Percentiles rank a stretch among this genome's conserved stretches.
These are phyloP conservation scores for Nannochloris sp. DNA, from an alignment of 139 green algal genomes.

Conservation along the genomic window DNA sequence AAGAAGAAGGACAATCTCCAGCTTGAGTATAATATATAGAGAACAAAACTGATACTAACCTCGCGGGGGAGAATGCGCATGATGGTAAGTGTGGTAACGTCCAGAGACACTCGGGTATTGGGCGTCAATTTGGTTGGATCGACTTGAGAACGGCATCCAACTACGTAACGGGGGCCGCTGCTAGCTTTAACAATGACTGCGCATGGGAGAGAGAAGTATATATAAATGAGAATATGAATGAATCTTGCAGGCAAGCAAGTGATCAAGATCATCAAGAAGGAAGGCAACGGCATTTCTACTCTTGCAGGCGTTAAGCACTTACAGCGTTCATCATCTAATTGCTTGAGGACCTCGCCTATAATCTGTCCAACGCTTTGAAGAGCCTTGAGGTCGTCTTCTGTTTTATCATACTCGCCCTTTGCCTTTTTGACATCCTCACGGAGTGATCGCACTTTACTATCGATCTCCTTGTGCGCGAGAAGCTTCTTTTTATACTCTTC, in stretches of 20 bases:
- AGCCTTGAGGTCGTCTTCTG: slow-evolving; percentile 97
- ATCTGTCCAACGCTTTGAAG: slow-evolving; percentile 99
- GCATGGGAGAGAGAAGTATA: background rate
- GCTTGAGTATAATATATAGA: too few species aligned
- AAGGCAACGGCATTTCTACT: too few species aligned
- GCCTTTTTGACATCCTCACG: slow-evolving; percentile 73
- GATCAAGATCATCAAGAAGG: background rate
- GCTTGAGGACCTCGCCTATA: slow-evolving; percentile 95
- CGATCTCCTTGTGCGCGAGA: slow-evolving; percentile 51
- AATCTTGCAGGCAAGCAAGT: background rate
- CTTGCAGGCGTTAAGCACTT: too few species aligned
- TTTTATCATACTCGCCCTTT: slow-evolving; percentile 96
- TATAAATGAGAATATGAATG: background rate
- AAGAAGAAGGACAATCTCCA: too few species aligned
- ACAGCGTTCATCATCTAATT: slow-evolving; percentile 97
- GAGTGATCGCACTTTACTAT: slow-evolving; percentile 37
- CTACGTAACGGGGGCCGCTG: slow-evolving; percentile 95
- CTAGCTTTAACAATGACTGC: slow-evolving; percentile 98
- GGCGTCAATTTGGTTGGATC: slow-evolving; percentile 87
- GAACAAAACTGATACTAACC: slow-evolving; percentile 47
- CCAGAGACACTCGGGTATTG: slow-evolving; percentile 91
- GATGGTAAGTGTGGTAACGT: slow-evolving; percentile 99
- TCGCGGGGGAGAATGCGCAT: slow-evolving; percentile 95
- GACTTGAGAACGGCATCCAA: slow-evolving; percentile 93
- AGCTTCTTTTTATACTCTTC: slow-evolving; percentile 53